Conservation (phyloP, 2,329 filamentous ascomycete species). For the Fusarium siculi region DNA sequence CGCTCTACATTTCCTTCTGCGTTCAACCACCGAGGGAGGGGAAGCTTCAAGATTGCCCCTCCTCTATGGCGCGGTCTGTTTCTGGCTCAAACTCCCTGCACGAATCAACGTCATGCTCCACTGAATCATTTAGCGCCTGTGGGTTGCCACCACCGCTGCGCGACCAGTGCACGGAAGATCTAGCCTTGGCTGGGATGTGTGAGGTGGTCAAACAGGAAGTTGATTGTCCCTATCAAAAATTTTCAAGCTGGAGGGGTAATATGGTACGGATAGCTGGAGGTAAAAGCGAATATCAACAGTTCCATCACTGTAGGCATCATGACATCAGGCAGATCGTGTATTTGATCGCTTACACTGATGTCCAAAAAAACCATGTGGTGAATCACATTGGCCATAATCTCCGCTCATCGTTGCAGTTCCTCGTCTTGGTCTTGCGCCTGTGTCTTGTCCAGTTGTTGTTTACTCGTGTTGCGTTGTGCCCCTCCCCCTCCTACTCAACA, state of each 20-base stretch:
- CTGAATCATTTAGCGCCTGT: conserved; percentile 28
- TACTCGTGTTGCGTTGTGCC: conserved; percentile 22
- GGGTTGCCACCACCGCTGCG: conserved; percentile 43
- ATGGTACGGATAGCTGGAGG: background rate
- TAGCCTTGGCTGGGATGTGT: conserved; percentile 22
- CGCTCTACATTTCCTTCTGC: background rate
- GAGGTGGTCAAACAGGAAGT: conserved; percentile 34
- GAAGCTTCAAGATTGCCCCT: conserved; percentile 41
- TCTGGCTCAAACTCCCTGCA: conserved; percentile 39
- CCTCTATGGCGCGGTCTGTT: conserved; percentile 37
- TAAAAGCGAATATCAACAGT: background rate
- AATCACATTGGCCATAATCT: conserved; percentile 4
- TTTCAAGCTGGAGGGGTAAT: conserved; percentile 30
- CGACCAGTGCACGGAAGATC: conserved; percentile 41
- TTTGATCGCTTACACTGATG: background rate
- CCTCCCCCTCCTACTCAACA: conserved; percentile 37
- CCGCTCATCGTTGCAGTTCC: conserved; percentile 14
- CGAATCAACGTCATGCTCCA: conserved; percentile 49
- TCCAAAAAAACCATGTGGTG: background rate
- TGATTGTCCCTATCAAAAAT: conserved; percentile 26
- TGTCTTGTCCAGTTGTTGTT: conserved; percentile 23
- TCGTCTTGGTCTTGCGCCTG: conserved; percentile 9
- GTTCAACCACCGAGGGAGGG: conserved; percentile 34
- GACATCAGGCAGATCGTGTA: background rate
- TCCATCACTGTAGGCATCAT: background rate